Evolutionary conservation across 2,329 filamentous ascomycete genomes (phyloP).

Genomic region (Trichoderma cornu-damae): DNA sequence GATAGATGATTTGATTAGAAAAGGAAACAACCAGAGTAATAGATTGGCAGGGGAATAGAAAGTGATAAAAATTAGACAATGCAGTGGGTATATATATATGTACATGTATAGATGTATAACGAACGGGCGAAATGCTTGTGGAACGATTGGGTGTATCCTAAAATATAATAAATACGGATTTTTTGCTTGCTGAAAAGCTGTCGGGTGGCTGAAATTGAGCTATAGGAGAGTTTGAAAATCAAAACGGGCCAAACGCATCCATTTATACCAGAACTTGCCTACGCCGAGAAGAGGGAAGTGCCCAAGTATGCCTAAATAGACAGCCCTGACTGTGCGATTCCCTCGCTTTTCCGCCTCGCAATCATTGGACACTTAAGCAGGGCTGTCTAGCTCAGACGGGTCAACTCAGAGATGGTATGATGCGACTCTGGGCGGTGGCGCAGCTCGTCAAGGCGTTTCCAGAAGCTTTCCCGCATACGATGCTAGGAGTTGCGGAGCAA

Average conservation of each 20-base stretch:
- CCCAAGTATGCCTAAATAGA: not conserved
- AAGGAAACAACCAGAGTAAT: not conserved
- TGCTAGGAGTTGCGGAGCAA: not conserved
- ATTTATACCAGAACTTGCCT: not conserved
- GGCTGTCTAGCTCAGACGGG: not conserved
- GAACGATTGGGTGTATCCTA: too few relatives aligned
- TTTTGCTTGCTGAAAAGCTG: not conserved
- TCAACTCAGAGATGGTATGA: not conserved
- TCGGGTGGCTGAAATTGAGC: not conserved
- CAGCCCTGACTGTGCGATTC: not conserved
- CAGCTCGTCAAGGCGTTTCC: not conserved
- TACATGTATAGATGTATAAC: too few relatives aligned
- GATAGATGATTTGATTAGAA: too few relatives aligned
- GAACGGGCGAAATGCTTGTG: too few relatives aligned
- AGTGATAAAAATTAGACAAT: not conserved
- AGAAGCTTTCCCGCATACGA: not conserved
- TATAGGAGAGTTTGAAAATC: not conserved
- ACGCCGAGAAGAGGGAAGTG: not conserved
- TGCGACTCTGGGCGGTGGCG: constrained; percentile 1
- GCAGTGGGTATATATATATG: not conserved
- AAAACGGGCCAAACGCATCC: not conserved
- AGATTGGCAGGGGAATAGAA: not conserved
- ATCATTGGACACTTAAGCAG: constrained; percentile 1
- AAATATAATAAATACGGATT: not conserved
- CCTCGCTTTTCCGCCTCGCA: constrained; percentile 1